Percentiles rank a stretch among this genome's conserved stretches.
Evolutionary conservation across 768 basidiomycete genomes (phyloP).

Genomic region (Gautieria morchelliformis): DNA sequence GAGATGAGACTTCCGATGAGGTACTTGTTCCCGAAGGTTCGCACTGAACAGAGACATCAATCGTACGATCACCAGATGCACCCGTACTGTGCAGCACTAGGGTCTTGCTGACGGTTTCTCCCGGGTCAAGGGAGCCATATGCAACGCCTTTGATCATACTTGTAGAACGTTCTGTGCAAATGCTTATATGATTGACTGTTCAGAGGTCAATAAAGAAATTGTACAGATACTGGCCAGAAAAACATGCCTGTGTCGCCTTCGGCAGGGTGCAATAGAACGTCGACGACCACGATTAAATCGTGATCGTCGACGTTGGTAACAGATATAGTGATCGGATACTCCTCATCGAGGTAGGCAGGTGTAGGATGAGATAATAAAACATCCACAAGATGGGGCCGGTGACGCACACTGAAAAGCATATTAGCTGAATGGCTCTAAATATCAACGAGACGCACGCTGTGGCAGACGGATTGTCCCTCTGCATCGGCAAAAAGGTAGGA

Average conservation of each 20-base stretch:
- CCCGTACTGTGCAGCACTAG: constrained; percentile 55
- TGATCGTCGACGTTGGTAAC: constrained; percentile 66
- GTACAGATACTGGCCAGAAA: neutral
- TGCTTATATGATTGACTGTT: constrained; percentile 49
- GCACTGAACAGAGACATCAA: constrained; percentile 79
- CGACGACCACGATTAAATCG: constrained; percentile 57
- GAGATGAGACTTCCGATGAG: neutral
- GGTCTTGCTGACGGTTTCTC: constrained; percentile 47
- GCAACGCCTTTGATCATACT: constrained; percentile 65
- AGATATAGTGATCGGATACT: constrained; percentile 61
- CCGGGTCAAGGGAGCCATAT: constrained; percentile 55
- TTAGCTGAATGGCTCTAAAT: neutral
- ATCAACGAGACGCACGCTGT: constrained; percentile 33
- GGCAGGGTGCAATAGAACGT: constrained; percentile 72
- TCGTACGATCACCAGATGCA: constrained; percentile 54
- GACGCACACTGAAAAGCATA: constrained; percentile 38
- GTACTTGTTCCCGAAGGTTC: constrained; percentile 20
- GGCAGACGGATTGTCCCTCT: constrained; percentile 34
- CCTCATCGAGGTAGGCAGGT: constrained; percentile 76
- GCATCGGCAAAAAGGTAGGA: constrained; percentile 41
- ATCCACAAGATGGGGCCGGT: constrained; percentile 49
- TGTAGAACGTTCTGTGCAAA: constrained; percentile 57
- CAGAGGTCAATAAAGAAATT: neutral
- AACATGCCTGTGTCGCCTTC: constrained; percentile 63
- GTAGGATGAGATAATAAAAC: constrained; percentile 48